Conservation (phyloP, 2,329 filamentous ascomycete species). For the Sarocladiaceae sp. region DNA sequence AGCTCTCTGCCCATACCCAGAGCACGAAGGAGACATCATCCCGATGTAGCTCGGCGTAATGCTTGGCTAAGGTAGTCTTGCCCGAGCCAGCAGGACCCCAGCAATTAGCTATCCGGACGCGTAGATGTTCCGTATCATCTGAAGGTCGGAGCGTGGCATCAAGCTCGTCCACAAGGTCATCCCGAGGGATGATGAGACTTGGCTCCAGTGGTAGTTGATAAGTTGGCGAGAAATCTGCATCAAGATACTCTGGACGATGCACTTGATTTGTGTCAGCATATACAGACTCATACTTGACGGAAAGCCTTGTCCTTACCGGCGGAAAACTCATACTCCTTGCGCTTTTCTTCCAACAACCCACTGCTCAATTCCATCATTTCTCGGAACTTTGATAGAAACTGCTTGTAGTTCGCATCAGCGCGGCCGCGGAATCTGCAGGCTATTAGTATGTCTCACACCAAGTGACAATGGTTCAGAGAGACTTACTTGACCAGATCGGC, state of each 20-base stretch:
- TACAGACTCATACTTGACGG: neutral
- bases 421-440: slow-evolving; percentile 17
- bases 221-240: slow-evolving; percentile 15
- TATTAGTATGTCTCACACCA: neutral
- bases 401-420: slow-evolving; percentile 20
- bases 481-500: slow-evolving; percentile 16
- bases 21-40: slow-evolving; percentile 20
- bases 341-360: slow-evolving; percentile 17
- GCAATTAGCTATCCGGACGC: slow-evolving; percentile 18
- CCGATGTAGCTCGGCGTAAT: slow-evolving; percentile 18
- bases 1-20: slow-evolving; percentile 22
- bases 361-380: slow-evolving; percentile 16
- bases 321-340: slow-evolving; percentile 15
- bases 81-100: slow-evolving; percentile 19
- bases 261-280: slow-evolving; percentile 11
- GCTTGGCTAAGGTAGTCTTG: slow-evolving; percentile 20
- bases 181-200: slow-evolving; percentile 14
- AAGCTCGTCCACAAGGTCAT: slow-evolving; percentile 15
- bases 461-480: too few relatives aligned
- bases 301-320: too few relatives aligned
- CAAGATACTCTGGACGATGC: slow-evolving; percentile 16
- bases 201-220: slow-evolving; percentile 15
- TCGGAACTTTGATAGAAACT: slow-evolving; percentile 19
- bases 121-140: slow-evolving; percentile 10
- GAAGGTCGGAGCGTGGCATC: slow-evolving; percentile 14